Conservation (phyloP, 306 rosid species). For the Medicago arabica region DNA sequence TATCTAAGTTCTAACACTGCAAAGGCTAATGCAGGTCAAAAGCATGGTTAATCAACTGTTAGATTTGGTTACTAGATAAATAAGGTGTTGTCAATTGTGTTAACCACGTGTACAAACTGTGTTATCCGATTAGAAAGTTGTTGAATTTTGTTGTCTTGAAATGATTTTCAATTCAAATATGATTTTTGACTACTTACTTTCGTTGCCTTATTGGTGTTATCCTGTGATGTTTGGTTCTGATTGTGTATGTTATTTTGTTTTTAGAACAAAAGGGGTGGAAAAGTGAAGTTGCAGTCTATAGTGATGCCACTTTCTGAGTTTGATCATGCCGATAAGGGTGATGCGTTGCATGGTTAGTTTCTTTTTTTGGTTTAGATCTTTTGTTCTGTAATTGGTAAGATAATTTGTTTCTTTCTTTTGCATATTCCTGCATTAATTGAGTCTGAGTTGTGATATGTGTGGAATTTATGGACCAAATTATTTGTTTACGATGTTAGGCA, state of each 20-base stretch:
- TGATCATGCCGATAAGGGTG: slow-evolving; percentile 73
- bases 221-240: not conserved
- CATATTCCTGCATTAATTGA: not conserved
- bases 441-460: not conserved
- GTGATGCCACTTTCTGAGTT: slow-evolving; percentile 73
- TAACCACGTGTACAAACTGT: not conserved
- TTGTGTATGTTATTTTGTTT: slow-evolving; percentile 2
- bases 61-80: no score
- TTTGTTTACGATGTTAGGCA: not conserved
- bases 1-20: no score
- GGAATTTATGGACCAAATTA: not conserved
- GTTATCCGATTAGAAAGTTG: not conserved
- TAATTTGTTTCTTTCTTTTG: not conserved
- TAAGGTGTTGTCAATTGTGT: not conserved
- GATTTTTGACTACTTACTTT: not conserved
- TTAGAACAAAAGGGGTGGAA: slow-evolving; percentile 93
- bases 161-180: not conserved
- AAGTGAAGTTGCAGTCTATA: slow-evolving; percentile 75
- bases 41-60: no score
- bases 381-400: not conserved
- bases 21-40: no score
- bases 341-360: slow-evolving; percentile 71
- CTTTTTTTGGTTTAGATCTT: not conserved
- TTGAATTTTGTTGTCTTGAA: not conserved
- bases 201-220: not conserved